Percentiles rank a stretch among this genome's conserved stretches.
Conservation (phyloP, 2,329 filamentous ascomycete genomes). For the Fusarium paranaense region DNA sequence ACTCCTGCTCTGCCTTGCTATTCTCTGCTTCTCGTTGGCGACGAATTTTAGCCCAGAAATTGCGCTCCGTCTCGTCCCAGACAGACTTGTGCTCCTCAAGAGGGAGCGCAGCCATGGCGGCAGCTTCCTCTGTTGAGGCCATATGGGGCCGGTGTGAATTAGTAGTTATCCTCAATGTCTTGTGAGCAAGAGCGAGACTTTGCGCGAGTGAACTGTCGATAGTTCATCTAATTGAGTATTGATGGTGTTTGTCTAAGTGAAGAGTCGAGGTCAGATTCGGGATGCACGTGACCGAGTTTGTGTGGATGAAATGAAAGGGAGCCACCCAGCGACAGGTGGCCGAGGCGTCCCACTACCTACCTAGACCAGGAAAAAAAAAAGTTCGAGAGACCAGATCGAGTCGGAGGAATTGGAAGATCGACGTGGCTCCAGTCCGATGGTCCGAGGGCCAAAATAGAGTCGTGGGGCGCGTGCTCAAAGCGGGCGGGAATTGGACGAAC, state of each 20-base stretch:
- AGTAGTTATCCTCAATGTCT: neutral
- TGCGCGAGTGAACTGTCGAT: neutral
- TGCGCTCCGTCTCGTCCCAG: slow-evolving; percentile 52
- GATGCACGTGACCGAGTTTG: slow-evolving; percentile 18
- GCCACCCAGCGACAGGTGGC: neutral
- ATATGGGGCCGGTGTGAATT: slow-evolving; percentile 22
- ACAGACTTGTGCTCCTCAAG: slow-evolving; percentile 47
- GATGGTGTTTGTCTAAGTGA: slow-evolving; percentile 4
- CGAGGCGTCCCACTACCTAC: slow-evolving; percentile 20
- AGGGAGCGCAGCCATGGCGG: slow-evolving; percentile 47
- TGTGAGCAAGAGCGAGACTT: neutral
- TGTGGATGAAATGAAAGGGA: slow-evolving; percentile 3
- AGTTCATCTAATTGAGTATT: neutral
- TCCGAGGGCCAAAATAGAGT: slow-evolving; percentile 38
- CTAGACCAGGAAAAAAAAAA: slow-evolving; percentile 19
- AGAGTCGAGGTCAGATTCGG: slow-evolving; percentile 9
- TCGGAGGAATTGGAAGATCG: slow-evolving; percentile 28
- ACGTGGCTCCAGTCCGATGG: slow-evolving; percentile 34
- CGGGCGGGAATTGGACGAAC: slow-evolving; percentile 28
- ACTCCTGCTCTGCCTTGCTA: slow-evolving; percentile 41
- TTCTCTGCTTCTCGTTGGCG: slow-evolving; percentile 39
- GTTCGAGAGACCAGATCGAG: slow-evolving; percentile 16
- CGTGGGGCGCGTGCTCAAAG: slow-evolving; percentile 36
- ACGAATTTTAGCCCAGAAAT: slow-evolving; percentile 50
- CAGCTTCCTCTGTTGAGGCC: slow-evolving; percentile 38